Base-by-base conservation (phyloP, 768 basidiomycete genomes). In the Aureoboletus auriporus region DNA sequence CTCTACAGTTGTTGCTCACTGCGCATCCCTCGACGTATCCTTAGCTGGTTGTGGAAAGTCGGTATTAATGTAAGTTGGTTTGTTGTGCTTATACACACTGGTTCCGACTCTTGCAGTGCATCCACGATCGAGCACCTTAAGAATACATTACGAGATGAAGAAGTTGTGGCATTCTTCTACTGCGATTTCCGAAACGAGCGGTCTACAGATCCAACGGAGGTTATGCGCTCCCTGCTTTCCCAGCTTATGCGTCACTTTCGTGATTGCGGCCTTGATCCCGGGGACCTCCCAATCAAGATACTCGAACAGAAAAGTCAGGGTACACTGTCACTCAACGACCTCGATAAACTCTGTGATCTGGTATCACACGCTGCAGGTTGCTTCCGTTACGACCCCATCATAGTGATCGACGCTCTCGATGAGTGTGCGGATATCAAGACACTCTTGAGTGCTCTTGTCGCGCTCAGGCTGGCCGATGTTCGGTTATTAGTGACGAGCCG, bases 381-480 rank as follows among this genome's bases (percentile, higher is more conserved):
- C 38, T 47, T 52, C 27, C 27, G 12, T 30, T 26, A 17, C 4
- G 23, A 42, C 14, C 51, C 51, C 13, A 9, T 53, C 14, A 40
- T 53, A 31, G 43, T 53, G 7, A 53, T 53, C 17, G 52, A 53
- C 13, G 52, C 43, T 6, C 48, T 53, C 6, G 52, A 53, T 12
- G 52, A 53, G 26, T 53, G 52, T 31, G 29, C 34, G 4, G 38
- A 48, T 35, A 14, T 49, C 8, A 16, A 39, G 10, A 37, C 20
- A 8, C 46, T 52, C 11, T 30, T 52, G 7, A 11, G 13, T 20
- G 33, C 33, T 4, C 17, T 50, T 11, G 14, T 28, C 27, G 11
- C n/a, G 12, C 11, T 50, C n/a, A 42, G n/a, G 9, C 17, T 17
- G 7, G 39, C 16, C 13, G 27, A 39, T 7, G 38, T 40, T n/a